Percentiles rank a stretch among this genome's conserved stretches.
Conservation (phyloP, 202 grass and related monocot genomes). For the Musa balbisiana region DNA sequence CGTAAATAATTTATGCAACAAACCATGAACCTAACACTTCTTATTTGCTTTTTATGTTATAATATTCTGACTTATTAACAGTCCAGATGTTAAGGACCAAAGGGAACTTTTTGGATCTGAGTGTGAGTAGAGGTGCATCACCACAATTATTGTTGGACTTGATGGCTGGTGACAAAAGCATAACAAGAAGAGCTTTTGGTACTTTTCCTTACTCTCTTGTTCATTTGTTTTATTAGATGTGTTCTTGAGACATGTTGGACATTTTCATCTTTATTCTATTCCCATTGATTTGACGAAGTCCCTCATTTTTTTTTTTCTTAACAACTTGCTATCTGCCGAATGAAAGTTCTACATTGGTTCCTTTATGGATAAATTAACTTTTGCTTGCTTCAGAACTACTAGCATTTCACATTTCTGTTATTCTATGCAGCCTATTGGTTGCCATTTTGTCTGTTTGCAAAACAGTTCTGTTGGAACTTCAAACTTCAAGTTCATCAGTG, state of each 20-base stretch:
- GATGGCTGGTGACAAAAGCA: conserved; percentile 58
- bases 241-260: neutral
- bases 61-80: conserved; percentile 94
- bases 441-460: too few species aligned
- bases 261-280: too few species aligned
- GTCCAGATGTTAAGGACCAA: conserved; percentile 90
- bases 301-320: neutral
- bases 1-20: neutral
- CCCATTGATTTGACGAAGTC: too few species aligned
- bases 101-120: conserved; percentile 65
- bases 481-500: too few species aligned
- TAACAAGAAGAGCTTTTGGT: conserved; percentile 77
- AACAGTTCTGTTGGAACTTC: too few species aligned
- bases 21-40: neutral
- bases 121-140: conserved; percentile 46
- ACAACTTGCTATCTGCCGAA: neutral
- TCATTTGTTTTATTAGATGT: neutral
- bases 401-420: too few species aligned
- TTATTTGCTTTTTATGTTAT: conserved; percentile 22
- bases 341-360: neutral
- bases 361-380: neutral
- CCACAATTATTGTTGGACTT: conserved; percentile 55
- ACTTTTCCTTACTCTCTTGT: conserved; percentile 2
- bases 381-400: too few species aligned
- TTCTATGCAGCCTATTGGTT: too few species aligned